Percentiles rank a stretch among this genome's conserved stretches.
These are phyloP conservation scores for Funneliformis caledonium DNA, from an alignment of 371 early-diverging fungal species.

Conservation along the genomic window DNA sequence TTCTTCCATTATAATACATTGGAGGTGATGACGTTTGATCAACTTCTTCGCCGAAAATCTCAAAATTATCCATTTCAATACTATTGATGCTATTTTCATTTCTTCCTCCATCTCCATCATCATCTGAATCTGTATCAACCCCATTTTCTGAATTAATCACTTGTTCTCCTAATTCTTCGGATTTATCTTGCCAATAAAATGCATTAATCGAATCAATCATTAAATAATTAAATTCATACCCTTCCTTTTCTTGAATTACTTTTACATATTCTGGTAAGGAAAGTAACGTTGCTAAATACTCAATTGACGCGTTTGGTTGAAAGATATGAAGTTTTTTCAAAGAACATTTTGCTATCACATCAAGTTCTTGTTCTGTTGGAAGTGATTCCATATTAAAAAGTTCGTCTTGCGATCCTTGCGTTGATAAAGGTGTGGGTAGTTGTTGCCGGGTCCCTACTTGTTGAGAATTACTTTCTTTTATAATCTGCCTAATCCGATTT, in stretches of 20 bases:
- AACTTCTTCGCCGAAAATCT: background rate
- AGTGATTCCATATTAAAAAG: background rate
- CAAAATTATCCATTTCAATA: background rate
- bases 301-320: conserved; percentile 3
- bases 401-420: background rate
- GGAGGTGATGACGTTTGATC: background rate
- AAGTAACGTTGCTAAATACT: conserved; percentile 30
- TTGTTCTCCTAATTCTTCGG: conserved; percentile 27
- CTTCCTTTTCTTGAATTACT: background rate
- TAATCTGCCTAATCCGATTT: background rate
- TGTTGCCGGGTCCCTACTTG: background rate
- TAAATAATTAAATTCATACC: conserved; percentile 24
- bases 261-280: conserved; percentile 21
- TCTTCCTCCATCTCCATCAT: background rate
- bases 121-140: background rate
- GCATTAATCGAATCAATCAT: conserved; percentile 38
- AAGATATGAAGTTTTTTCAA: conserved; percentile 32
- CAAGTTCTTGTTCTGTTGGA: conserved; percentile 35
- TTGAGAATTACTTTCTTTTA: background rate
- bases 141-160: background rate
- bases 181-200: conserved; percentile 39
- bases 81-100: background rate
- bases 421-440: background rate
- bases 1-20: background rate
- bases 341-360: background rate